Percentiles rank a stretch among this genome's conserved stretches.
These are phyloP conservation scores for Ophiocytium majus DNA, from an alignment of 352 stramenopile genomes.

Conservation along the genomic window DNA sequence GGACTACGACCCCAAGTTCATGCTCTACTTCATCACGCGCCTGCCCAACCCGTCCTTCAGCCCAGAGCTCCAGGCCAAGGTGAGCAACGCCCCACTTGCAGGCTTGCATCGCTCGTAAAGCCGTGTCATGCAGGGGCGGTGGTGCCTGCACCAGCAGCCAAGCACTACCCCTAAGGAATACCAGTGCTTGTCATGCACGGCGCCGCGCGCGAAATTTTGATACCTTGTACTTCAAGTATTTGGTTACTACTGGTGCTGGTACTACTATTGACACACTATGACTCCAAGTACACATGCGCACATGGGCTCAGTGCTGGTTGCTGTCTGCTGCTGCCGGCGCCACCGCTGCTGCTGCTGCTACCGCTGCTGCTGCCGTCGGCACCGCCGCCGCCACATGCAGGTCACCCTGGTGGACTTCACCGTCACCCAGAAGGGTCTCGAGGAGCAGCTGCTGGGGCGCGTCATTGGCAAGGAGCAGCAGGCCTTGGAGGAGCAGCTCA, in stretches of 20 bases:
- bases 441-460: constrained; percentile 93
- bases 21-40: constrained; percentile 96
- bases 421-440: constrained; percentile 90
- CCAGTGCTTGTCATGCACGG: too few species aligned
- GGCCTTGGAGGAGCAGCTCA: constrained; percentile 95
- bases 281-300: too few species aligned
- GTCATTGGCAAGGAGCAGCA: constrained; percentile 97
- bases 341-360: not conserved
- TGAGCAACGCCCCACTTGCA: constrained; percentile 19
- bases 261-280: too few species aligned
- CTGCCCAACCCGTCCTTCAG: constrained; percentile 96
- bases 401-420: constrained; percentile 98
- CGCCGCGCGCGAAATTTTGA: too few species aligned
- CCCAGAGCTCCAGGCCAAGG: constrained; percentile 94
- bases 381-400: not conserved
- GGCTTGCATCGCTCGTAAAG: too few species aligned
- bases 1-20: constrained; percentile 95
- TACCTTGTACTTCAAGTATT: too few species aligned
- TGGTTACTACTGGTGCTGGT: too few species aligned
- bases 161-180: too few species aligned
- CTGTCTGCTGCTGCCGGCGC: too few species aligned
- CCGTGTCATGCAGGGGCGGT: too few species aligned
- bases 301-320: too few species aligned
- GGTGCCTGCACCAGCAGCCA: too few species aligned
- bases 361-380: not conserved